Conservation (phyloP, 192 early-diverging fungal species). For the Coemansia sp. region DNA sequence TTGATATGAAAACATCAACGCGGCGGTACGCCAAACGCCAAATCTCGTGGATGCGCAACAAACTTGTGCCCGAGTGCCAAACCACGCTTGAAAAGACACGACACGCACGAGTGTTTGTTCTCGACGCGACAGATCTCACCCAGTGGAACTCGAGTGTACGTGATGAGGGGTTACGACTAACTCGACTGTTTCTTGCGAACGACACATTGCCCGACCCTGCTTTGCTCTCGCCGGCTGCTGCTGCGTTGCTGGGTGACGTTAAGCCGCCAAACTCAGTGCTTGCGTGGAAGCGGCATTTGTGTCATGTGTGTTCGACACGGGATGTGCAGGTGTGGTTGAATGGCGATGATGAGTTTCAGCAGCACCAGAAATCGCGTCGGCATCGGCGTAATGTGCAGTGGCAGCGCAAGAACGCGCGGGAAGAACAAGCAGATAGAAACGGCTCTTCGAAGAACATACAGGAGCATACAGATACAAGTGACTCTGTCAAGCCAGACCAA, state of each 20-base stretch:
- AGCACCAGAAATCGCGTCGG: constrained; percentile 66
- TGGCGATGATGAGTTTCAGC: constrained; percentile 73
- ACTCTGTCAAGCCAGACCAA: no score
- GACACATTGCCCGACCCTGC: constrained; percentile 15
- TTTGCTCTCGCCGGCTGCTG: constrained; percentile 21
- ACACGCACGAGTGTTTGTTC: constrained; percentile 57
- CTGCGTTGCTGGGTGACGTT: constrained; percentile 27
- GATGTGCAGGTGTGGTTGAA: constrained; percentile 59
- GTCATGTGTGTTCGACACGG: constrained; percentile 63
- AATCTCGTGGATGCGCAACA: constrained; percentile 52
- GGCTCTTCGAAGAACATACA: no score
- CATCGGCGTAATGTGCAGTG: constrained; percentile 48
- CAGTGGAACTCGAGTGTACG: constrained; percentile 60
- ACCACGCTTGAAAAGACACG: constrained; percentile 24
- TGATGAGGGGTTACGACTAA: constrained; percentile 56
- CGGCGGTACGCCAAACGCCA: constrained; percentile 78
- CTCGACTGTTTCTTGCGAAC: constrained; percentile 38
- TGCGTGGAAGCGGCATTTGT: constrained; percentile 69
- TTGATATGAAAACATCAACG: constrained; percentile 85
- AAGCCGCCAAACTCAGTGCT: constrained; percentile 29
- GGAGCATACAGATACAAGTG: no score
- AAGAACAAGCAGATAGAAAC: neutral
- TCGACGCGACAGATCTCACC: constrained; percentile 68
- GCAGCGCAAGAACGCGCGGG: neutral
- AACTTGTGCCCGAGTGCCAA: constrained; percentile 45